Evolutionary conservation across 768 basidiomycete genomes (phyloP), one percentile per base, ranked within the genome.

Genomic region (Suillus americanus): DNA sequence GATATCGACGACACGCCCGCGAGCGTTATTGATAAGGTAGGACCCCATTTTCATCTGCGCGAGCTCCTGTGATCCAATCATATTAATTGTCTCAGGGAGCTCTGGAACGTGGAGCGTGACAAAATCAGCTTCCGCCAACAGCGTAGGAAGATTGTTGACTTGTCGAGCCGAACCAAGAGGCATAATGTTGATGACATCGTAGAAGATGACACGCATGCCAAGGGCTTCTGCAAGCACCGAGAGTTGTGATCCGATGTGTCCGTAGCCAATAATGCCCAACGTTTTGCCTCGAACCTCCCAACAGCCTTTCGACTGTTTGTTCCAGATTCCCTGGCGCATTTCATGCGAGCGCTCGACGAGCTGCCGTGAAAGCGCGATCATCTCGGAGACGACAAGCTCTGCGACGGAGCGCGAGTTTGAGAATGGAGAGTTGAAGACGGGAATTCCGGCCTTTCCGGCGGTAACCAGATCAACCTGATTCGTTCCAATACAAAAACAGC

Each of bases 251-350:
- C 97, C 97, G 67, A 99, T 99, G 80, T 99, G 97, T 45, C 97
- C 97, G 78, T 99, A 99, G 46, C 97, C 97, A 38, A 99, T 86
- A 68, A 99, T 99, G 63, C 97, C 97, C 54, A 99, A 85, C 0
- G 95, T 98, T 83, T 99, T 99, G 69, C 97, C 97, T 51, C 97
- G 88, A 68, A 99, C 80, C 77, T 99, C 97, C 95, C 95, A 99
- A 79, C 97, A 99, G 67, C 89, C 89, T 74, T 97, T 98, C 69
- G 95, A 97, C 73, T 98, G 91, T 79, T 99, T 99, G 84, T 99
- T 99, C 97, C 97, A 99, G 72, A 91, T 78, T 54, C 97, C 97
- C 40, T 87, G 83, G 62, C 87, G 89, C 81, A 99, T 85, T 80
- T 99, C 97, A 69, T 83, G 86, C 28, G 90, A 80, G 63, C 97